Conservation (phyloP, 2,329 filamentous ascomycete genomes). For the Ascochyta viciae-villosae region DNA sequence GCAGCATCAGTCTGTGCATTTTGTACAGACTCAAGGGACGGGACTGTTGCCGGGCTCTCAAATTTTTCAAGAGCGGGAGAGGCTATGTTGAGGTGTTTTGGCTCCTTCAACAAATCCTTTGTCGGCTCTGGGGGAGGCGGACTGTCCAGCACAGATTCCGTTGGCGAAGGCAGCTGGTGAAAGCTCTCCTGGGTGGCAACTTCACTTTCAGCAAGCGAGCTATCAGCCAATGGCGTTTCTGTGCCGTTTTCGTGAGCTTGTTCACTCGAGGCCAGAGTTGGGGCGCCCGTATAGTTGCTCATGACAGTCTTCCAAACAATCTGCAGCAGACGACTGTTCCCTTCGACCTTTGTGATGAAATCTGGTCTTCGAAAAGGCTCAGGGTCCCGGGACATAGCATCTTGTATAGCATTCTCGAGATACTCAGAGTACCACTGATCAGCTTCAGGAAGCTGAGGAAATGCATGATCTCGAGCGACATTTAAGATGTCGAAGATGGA, state of each 20-base stretch:
- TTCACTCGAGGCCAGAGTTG: neutral
- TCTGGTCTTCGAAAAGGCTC: constrained; percentile 31
- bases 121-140: neutral
- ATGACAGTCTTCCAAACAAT: constrained; percentile 41
- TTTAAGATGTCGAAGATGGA: constrained; percentile 2
- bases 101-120: too few species aligned
- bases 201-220: constrained; percentile 11
- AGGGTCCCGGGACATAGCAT: constrained; percentile 27
- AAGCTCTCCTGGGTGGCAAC: neutral
- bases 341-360: constrained; percentile 36
- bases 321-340: constrained; percentile 33
- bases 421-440: constrained; percentile 37
- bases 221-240: constrained; percentile 6
- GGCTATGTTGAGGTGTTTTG: neutral
- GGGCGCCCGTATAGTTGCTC: constrained; percentile 21
- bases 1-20: neutral
- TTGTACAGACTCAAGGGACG: neutral
- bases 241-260: neutral
- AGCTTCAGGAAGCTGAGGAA: neutral
- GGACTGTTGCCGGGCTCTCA: neutral
- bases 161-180: constrained; percentile 8
- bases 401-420: constrained; percentile 28
- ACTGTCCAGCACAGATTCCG: constrained; percentile 2
- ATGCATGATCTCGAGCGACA: neutral
- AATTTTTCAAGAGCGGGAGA: neutral